A percentile compares a stretch with the other conserved stretches of the same genome.
Evolutionary conservation across 345 rosid species (phyloP).

Genomic region (Combretum micranthum): DNA sequence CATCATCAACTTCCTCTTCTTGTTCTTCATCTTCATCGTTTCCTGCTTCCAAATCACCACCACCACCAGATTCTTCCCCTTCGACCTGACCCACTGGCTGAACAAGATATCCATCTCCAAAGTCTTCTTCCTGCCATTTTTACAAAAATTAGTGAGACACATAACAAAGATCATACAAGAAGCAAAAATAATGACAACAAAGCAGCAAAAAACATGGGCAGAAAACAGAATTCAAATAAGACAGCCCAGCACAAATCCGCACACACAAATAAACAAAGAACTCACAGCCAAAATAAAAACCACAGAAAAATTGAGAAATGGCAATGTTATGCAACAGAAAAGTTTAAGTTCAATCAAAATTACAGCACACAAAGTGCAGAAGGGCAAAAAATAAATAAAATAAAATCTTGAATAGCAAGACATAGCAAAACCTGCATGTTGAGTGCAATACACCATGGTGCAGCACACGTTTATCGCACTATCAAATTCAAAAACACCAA

Average conservation of each 20-base stretch:
- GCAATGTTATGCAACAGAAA: no score
- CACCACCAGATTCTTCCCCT: conserved; percentile 39
- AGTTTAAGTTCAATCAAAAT: no score
- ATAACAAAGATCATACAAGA: not conserved
- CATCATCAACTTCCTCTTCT: conserved; percentile 47
- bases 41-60: conserved; percentile 37
- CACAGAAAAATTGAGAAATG: not conserved
- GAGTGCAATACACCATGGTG: no score
- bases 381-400: no score
- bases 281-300: conserved; percentile 1
- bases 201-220: not conserved
- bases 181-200: not conserved
- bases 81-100: conserved; percentile 47
- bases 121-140: conserved; percentile 53
- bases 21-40: conserved; percentile 40
- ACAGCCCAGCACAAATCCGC: not conserved
- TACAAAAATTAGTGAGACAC: not conserved
- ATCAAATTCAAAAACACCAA: no score
- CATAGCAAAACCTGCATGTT: no score
- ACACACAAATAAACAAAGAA: not conserved
- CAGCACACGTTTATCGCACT: no score
- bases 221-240: not conserved
- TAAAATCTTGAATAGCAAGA: no score
- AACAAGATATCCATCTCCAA: conserved; percentile 51
- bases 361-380: no score